Evolutionary conservation across 495 filamentous ascomycete species (phyloP).

Genomic region (Xylaria intraflava): DNA sequence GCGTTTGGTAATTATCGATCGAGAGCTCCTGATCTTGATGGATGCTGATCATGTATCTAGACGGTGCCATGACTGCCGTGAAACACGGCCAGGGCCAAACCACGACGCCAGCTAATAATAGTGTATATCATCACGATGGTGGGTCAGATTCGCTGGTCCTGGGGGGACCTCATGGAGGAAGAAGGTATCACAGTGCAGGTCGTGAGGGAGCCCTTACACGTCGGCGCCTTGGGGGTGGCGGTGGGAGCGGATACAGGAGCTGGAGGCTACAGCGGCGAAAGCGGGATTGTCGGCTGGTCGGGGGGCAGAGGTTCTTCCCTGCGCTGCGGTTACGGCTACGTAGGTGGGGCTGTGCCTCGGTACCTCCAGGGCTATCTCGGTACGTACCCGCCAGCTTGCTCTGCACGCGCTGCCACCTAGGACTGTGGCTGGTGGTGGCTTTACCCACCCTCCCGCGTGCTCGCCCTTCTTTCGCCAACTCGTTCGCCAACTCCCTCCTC

Average conservation of each 20-base stretch:
- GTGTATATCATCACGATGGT: too few species aligned
- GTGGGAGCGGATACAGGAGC: neutral
- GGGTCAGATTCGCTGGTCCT: too few species aligned
- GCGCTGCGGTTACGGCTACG: too few species aligned
- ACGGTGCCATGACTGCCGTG: slow-evolving; percentile 2
- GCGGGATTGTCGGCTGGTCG: neutral
- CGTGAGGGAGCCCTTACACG: too few species aligned
- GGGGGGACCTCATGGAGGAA: too few species aligned
- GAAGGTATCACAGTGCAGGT: too few species aligned
- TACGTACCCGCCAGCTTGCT: too few species aligned
- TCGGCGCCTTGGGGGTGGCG: too few species aligned
- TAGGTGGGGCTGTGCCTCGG: too few species aligned
- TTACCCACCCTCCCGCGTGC: neutral
- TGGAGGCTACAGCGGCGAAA: neutral
- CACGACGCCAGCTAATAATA: slow-evolving; percentile 1
- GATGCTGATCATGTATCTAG: neutral
- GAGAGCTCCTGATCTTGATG: neutral
- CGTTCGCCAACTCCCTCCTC: neutral
- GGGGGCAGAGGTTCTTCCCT: too few species aligned
- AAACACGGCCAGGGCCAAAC: neutral
- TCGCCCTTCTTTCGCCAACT: neutral
- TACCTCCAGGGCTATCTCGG: too few species aligned
- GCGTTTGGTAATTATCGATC: neutral
- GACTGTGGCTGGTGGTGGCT: slow-evolving; percentile 10
- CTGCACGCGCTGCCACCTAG: neutral